Evolutionary conservation across 495 filamentous ascomycete genomes (phyloP).

Genomic region (Penicillium macrosclerotiorum): DNA sequence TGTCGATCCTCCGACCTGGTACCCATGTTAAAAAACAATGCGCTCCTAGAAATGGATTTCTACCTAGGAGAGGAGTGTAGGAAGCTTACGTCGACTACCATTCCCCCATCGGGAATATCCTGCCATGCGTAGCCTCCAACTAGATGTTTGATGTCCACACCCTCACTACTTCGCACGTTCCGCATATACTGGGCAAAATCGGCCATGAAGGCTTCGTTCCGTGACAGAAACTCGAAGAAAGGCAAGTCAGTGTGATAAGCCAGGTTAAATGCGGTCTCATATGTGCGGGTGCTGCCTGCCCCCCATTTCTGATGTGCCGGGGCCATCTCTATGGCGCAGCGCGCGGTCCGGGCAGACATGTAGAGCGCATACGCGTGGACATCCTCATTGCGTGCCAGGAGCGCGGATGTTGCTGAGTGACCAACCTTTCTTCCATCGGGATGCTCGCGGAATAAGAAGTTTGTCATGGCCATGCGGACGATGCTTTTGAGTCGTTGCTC

Average conservation of each 20-base stretch:
- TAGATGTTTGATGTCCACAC: slow-evolving; percentile 18
- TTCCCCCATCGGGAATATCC: slow-evolving; percentile 5
- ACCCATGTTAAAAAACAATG: neutral
- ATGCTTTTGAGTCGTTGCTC: slow-evolving; percentile 24
- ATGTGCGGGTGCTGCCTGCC: no score
- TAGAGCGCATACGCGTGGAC: slow-evolving; percentile 26
- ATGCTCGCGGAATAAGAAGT: slow-evolving; percentile 23
- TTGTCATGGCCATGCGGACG: slow-evolving; percentile 37
- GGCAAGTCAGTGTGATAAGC: slow-evolving; percentile 24
- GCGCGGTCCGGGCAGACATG: no score
- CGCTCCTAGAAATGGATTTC: no score
- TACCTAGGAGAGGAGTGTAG: no score
- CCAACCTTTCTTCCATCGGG: slow-evolving; percentile 13
- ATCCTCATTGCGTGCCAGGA: slow-evolving; percentile 15
- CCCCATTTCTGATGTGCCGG: slow-evolving; percentile 22
- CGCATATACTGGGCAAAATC: slow-evolving; percentile 26
- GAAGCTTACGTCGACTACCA: slow-evolving; percentile 26
- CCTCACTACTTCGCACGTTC: slow-evolving; percentile 16
- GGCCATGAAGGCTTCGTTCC: neutral
- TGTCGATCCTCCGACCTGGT: neutral
- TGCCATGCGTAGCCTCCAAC: slow-evolving; percentile 27
- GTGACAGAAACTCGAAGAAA: slow-evolving; percentile 20
- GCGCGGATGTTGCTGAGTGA: slow-evolving; percentile 28
- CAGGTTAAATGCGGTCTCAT: slow-evolving; percentile 30
- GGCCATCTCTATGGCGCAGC: slow-evolving; percentile 15